Conservation (phyloP, 2,329 filamentous ascomycete species). For the Pseudogymnoascus sp. region DNA sequence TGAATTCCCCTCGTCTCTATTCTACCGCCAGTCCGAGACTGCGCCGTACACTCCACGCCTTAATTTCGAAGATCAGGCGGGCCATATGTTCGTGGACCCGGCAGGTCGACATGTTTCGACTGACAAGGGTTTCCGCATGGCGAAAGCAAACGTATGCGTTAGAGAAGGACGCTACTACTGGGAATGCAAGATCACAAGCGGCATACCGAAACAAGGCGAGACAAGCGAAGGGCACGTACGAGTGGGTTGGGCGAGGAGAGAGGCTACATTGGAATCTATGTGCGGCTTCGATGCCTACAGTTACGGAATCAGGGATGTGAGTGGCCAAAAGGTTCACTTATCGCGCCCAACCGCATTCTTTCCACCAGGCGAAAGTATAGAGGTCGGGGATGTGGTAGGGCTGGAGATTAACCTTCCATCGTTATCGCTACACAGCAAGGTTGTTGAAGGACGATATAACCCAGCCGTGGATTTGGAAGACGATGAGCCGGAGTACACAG, state of each 20-base stretch:
- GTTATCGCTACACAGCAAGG: constrained; percentile 76
- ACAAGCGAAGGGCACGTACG: constrained; percentile 55
- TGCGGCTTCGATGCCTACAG: constrained; percentile 89
- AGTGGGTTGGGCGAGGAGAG: constrained; percentile 76
- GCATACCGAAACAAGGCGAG: constrained; percentile 44
- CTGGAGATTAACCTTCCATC: constrained; percentile 87
- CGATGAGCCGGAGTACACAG: constrained; percentile 43
- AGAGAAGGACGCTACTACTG: constrained; percentile 89
- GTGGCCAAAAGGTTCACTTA: constrained; percentile 87
- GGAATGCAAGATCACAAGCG: constrained; percentile 82
- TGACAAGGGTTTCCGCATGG: constrained; percentile 87
- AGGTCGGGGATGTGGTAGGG: constrained; percentile 88
- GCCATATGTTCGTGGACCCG: constrained; percentile 75
- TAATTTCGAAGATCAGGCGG: constrained; percentile 86
- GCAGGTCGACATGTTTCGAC: constrained; percentile 74
- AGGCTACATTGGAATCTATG: constrained; percentile 74
- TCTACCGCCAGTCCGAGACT: constrained; percentile 83
- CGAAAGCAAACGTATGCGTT: constrained; percentile 81
- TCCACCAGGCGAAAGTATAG: constrained; percentile 67
- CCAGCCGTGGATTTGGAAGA: constrained; percentile 69
- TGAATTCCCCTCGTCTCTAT: constrained; percentile 75
- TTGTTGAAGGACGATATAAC: constrained; percentile 82
- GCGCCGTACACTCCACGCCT: constrained; percentile 77
- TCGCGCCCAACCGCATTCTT: constrained; percentile 91
- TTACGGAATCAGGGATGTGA: constrained; percentile 83